A percentile compares a stretch with the other conserved stretches of the same genome.
Conservation (phyloP, 495 filamentous ascomycete genomes). For the Xylaria flabelliformis region DNA sequence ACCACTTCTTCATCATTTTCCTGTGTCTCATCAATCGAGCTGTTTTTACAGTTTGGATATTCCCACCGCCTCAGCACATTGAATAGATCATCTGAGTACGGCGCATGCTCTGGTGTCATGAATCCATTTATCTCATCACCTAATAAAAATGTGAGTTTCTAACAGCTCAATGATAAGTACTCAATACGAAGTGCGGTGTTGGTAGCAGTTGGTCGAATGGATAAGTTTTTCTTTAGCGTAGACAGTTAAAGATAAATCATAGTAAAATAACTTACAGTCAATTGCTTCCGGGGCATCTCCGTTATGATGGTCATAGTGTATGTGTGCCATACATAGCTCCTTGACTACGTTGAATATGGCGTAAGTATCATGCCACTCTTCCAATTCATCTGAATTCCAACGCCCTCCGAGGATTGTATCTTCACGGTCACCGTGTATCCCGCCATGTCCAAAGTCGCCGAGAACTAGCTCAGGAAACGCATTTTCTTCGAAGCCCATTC, state of each 20-base stretch:
- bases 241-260: neutral
- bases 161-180: neutral
- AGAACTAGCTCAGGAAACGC: conserved; percentile 23
- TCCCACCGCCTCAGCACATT: neutral
- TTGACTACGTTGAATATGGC: neutral
- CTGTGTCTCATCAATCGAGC: neutral
- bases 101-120: neutral
- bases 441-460: conserved; percentile 6
- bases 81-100: neutral
- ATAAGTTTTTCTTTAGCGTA: neutral
- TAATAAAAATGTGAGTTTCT: neutral
- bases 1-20: neutral
- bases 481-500: neutral
- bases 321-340: neutral
- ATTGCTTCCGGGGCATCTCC: neutral
- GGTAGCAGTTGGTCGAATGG: neutral
- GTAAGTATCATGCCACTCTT: conserved; percentile 23
- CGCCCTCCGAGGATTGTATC: neutral
- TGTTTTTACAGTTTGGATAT: neutral
- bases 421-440: neutral
- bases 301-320: neutral
- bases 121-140: conserved; percentile 4
- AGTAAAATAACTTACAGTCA: neutral
- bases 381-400: neutral
- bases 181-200: neutral